Evolutionary conservation across 1,139 yeast genomes (phyloP).

Genomic region (Kurtzmaniella natalensis): DNA sequence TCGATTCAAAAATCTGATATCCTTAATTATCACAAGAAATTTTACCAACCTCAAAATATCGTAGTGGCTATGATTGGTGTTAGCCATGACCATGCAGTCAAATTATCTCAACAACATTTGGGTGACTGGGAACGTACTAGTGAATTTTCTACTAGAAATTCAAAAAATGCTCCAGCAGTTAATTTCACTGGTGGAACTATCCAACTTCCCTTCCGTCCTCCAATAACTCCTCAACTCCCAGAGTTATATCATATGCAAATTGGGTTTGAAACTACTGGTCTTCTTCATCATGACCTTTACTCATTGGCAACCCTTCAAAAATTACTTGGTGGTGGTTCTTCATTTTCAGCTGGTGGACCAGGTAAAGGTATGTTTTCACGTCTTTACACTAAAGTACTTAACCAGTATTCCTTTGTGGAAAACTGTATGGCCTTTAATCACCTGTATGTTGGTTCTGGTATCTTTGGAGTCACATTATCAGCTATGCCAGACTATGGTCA

Average conservation of each 20-base stretch:
- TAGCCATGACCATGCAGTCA: conserved; percentile 64
- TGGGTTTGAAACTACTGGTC: conserved; percentile 85
- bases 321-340: conserved; percentile 95
- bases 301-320: conserved; percentile 90
- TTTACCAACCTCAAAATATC: conserved; percentile 76
- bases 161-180: conserved; percentile 23
- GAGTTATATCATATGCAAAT: conserved; percentile 84
- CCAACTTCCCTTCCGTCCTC: conserved; percentile 65
- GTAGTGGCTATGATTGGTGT: conserved; percentile 91
- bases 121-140: conserved; percentile 51
- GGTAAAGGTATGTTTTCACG: conserved; percentile 99
- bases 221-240: conserved; percentile 65
- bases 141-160: conserved; percentile 24
- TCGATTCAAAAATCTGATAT: conserved; percentile 51
- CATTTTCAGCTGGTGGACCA: conserved; percentile 99
- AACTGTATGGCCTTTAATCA: conserved; percentile 87
- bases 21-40: conserved; percentile 56
- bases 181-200: conserved; percentile 76
- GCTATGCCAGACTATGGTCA: conserved; percentile 86
- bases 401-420: conserved; percentile 88
- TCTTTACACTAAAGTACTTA: conserved; percentile 83
- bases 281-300: conserved; percentile 81
- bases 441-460: conserved; percentile 84
- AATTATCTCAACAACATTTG: conserved; percentile 56
- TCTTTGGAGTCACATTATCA: conserved; percentile 84